Conservation (phyloP, 2,329 filamentous ascomycete species). For the Ophiosphaerella narmari region DNA sequence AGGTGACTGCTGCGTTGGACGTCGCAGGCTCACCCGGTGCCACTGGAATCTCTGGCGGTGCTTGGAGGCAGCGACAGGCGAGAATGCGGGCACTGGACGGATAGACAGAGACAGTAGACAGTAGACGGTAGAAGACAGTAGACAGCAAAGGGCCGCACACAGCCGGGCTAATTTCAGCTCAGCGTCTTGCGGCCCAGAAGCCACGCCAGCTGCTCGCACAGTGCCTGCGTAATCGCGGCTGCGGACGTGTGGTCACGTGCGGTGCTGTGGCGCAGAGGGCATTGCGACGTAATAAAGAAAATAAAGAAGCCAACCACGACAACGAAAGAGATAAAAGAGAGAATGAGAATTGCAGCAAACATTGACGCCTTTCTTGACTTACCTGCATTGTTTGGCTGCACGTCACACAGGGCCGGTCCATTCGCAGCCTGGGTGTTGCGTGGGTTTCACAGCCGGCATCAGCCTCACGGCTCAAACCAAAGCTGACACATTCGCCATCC, state of each 20-base stretch:
- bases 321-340: too few species aligned
- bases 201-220: constrained; percentile 14
- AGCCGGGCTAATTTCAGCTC: too few species aligned
- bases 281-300: too few species aligned
- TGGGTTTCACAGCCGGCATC: constrained; percentile 20
- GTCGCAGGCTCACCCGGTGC: constrained; percentile 14
- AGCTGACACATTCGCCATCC: constrained; percentile 25
- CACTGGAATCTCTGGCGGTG: constrained; percentile 4
- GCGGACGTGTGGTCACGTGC: constrained; percentile 7
- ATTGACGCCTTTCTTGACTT: too few species aligned
- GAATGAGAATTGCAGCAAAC: too few species aligned
- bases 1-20: constrained; percentile 9
- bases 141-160: too few species aligned
- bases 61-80: constrained; percentile 4
- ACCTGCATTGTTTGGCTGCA: too few species aligned
- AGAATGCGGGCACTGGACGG: too few species aligned
- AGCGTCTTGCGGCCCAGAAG: constrained; percentile 6
- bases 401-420: too few species aligned
- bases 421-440: neutral
- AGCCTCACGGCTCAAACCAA: constrained; percentile 40
- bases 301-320: too few species aligned
- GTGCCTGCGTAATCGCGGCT: constrained; percentile 6
- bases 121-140: too few species aligned
- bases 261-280: constrained; percentile 10
- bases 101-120: too few species aligned